These are phyloP conservation scores for Xanthoconium separans DNA, from an alignment of 1,284 basidiomycete genomes.

Conservation along the genomic window DNA sequence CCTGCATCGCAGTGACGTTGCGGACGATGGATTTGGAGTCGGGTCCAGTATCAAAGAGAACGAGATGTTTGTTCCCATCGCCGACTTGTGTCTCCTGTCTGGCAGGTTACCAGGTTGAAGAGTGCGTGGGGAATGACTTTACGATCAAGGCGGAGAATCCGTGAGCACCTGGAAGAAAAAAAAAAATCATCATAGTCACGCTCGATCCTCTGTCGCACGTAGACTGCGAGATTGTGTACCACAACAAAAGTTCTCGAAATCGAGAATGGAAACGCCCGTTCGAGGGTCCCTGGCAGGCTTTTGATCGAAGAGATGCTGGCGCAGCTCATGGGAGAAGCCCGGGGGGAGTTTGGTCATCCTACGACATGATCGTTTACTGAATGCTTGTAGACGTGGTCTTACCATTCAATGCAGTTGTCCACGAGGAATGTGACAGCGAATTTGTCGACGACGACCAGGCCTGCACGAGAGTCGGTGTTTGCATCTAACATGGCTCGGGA, in stretches of 20 bases:
- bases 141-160: conserved; percentile 79
- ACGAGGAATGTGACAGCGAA: conserved; percentile 68
- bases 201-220: not conserved
- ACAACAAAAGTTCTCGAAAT: conserved; percentile 78
- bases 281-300: conserved; percentile 49
- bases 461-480: conserved; percentile 13
- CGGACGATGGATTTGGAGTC: conserved; percentile 70
- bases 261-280: conserved; percentile 64
- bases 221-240: conserved; percentile 38
- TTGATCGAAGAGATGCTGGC: conserved; percentile 56
- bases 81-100: conserved; percentile 54
- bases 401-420: conserved; percentile 81
- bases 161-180: conserved; percentile 59
- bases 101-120: not conserved
- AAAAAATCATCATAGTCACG: not conserved
- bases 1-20: conserved; percentile 62
- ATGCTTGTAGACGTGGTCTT: conserved; percentile 8
- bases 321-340: conserved; percentile 73
- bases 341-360: conserved; percentile 79
- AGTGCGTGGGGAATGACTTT: conserved; percentile 21
- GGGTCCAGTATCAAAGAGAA: conserved; percentile 81
- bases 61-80: conserved; percentile 45
- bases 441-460: conserved; percentile 42
- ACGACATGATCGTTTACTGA: not conserved
- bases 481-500: conserved; percentile 11